phyloP scores from a whole-genome alignment of 2,329 filamentous ascomycete genomes.

The Cordyceps farinosa region DNA sequence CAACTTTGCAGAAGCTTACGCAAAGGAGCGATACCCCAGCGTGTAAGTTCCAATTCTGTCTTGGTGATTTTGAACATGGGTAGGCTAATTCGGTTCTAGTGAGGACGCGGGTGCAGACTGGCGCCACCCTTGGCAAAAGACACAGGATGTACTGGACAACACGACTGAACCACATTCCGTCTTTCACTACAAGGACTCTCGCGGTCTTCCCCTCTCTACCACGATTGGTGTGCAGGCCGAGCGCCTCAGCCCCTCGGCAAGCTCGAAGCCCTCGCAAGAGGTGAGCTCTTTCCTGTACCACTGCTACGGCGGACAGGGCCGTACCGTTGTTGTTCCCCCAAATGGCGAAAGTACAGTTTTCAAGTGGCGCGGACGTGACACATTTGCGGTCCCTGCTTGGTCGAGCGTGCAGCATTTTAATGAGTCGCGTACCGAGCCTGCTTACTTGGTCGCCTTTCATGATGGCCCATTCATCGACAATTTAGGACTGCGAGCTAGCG shows the following conservation, averaged over 20 bases:
- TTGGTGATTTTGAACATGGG: neutral
- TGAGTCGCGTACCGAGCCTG: slow-evolving; percentile 25
- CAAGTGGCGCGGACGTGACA: slow-evolving; percentile 46
- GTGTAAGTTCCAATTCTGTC: slow-evolving; percentile 25
- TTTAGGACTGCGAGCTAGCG: neutral
- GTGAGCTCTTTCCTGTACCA: slow-evolving; percentile 51
- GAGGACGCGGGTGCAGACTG: slow-evolving; percentile 28
- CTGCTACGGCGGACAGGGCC: slow-evolving; percentile 45
- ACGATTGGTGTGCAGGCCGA: slow-evolving; percentile 49
- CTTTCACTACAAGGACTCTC: slow-evolving; percentile 34
- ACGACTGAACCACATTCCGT: slow-evolving; percentile 28
- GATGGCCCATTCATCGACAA: slow-evolving; percentile 34
- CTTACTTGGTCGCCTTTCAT: slow-evolving; percentile 34
- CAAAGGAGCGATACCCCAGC: slow-evolving; percentile 46
- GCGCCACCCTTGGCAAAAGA: slow-evolving; percentile 42
- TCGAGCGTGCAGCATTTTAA: slow-evolving; percentile 45
- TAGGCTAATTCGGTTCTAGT: neutral
- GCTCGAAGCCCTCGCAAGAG: slow-evolving; percentile 38
- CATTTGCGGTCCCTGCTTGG: slow-evolving; percentile 53
- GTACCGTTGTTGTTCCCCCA: slow-evolving; percentile 36
- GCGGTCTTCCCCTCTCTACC: slow-evolving; percentile 36
- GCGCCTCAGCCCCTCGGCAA: slow-evolving; percentile 37
- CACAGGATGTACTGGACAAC: slow-evolving; percentile 38
- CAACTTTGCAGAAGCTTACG: slow-evolving; percentile 52
- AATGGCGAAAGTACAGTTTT: slow-evolving; percentile 32